These are phyloP conservation scores for Cladophialophora yegresii DNA, from an alignment of 2,329 filamentous ascomycete species.

Conservation along the genomic window DNA sequence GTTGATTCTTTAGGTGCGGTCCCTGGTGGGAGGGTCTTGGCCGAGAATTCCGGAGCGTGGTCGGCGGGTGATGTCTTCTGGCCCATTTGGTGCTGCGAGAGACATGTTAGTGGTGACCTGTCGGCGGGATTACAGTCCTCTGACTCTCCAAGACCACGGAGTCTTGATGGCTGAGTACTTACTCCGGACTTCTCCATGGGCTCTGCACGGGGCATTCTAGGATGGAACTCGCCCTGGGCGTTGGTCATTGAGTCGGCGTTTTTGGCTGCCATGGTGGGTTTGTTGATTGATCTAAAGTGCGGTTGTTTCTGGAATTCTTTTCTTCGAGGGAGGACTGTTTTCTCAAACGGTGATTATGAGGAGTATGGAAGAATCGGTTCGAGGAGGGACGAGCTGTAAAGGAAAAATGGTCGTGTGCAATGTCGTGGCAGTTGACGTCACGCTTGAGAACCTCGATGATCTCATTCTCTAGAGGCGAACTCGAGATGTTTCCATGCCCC, in stretches of 20 bases:
- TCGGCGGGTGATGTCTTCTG: conserved; percentile 56
- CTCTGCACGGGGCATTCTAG: conserved; percentile 53
- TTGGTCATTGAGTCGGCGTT: conserved; percentile 58
- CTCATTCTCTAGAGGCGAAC: conserved; percentile 1
- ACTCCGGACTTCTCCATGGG: conserved; percentile 59
- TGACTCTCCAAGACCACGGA: background rate
- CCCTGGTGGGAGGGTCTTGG: conserved; percentile 62
- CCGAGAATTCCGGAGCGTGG: conserved; percentile 66
- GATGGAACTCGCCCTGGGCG: conserved; percentile 59
- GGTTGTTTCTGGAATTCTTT: background rate
- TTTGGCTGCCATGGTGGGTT: conserved; percentile 46
- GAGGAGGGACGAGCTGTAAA: background rate
- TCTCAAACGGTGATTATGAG: background rate
- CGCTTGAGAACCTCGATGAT: conserved; percentile 4
- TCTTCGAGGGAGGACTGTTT: background rate
- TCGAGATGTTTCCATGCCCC: background rate
- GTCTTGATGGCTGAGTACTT: conserved; percentile 38
- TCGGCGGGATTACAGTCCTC: background rate
- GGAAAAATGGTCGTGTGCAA: conserved; percentile 6
- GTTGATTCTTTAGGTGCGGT: conserved; percentile 60
- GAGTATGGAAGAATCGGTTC: background rate
- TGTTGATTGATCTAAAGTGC: conserved; percentile 11
- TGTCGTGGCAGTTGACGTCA: conserved; percentile 14
- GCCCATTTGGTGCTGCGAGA: conserved; percentile 64
- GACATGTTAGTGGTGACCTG: background rate